phyloP scores from a whole-genome alignment of 345 rosid species.

The Boechera stricta region DNA sequence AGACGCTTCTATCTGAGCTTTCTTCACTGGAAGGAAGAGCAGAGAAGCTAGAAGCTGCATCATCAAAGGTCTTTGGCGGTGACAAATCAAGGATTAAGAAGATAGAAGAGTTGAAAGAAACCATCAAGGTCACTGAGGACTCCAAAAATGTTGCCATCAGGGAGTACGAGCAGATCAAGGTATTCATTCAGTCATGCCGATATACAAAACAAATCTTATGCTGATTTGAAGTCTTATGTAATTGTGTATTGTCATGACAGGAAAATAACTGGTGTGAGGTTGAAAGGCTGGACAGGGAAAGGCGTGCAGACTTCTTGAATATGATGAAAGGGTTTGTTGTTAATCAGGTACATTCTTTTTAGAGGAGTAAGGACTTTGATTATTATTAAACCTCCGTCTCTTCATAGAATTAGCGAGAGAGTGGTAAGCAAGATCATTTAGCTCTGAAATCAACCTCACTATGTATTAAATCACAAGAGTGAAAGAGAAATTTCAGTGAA shows the following conservation, averaged over 20 bases:
- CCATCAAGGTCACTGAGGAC: conserved; percentile 77
- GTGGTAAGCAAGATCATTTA: neutral
- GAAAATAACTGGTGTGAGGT: conserved; percentile 84
- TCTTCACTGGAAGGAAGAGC: conserved; percentile 72
- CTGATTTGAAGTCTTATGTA: neutral
- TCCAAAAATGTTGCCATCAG: conserved; percentile 85
- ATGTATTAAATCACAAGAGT: neutral
- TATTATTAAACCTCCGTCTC: neutral
- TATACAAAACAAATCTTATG: neutral
- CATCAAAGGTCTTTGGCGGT: conserved; percentile 95
- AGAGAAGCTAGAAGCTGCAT: conserved; percentile 92
- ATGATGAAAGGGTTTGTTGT: conserved; percentile 93
- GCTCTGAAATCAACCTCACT: neutral
- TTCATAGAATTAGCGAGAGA: neutral
- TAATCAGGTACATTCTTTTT: conserved; percentile 66
- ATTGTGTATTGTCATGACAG: conserved; percentile 48
- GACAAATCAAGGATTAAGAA: conserved; percentile 92
- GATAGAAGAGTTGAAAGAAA: conserved; percentile 87
- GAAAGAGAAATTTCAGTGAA: neutral
- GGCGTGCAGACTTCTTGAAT: conserved; percentile 76
- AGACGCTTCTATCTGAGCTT: conserved; percentile 83
- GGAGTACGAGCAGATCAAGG: conserved; percentile 95
- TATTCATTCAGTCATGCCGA: conserved; percentile 28
- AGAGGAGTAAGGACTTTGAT: neutral
- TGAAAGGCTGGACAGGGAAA: conserved; percentile 86